A percentile compares a stretch with the other conserved stretches of the same genome.
These are phyloP conservation scores for Cydonia oblonga DNA, from an alignment of 331 rosid genomes.

Conservation along the genomic window DNA sequence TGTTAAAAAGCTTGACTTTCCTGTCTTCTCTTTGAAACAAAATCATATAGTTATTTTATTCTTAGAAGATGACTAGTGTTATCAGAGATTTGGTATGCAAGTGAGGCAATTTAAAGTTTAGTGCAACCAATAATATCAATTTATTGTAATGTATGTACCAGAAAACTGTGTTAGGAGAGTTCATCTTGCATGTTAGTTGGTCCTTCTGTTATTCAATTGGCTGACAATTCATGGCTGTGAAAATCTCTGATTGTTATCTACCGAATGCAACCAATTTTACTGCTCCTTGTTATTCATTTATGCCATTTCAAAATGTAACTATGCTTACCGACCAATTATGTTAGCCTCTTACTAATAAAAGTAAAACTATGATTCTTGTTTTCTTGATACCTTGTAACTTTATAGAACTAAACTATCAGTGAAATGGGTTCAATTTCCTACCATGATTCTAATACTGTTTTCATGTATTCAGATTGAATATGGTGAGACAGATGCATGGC, in stretches of 20 bases:
- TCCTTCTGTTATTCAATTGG: background rate
- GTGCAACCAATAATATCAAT: background rate
- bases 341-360: background rate
- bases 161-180: background rate
- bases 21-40: background rate
- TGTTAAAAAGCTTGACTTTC: background rate
- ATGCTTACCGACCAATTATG: background rate
- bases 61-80: background rate
- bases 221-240: background rate
- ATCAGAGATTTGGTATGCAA: background rate
- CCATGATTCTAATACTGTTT: constrained; percentile 16
- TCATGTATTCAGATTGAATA: constrained; percentile 60
- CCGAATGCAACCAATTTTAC: background rate
- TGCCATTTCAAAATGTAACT: background rate
- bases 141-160: background rate
- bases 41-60: background rate
- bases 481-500: constrained; percentile 97
- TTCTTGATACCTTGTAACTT: background rate
- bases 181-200: background rate
- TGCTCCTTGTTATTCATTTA: background rate
- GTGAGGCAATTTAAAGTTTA: background rate
- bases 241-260: background rate
- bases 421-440: background rate
- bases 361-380: background rate
- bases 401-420: background rate